Conservation (phyloP, 208 protist genomes). For the Acanthamoeba lugdunensis region DNA sequence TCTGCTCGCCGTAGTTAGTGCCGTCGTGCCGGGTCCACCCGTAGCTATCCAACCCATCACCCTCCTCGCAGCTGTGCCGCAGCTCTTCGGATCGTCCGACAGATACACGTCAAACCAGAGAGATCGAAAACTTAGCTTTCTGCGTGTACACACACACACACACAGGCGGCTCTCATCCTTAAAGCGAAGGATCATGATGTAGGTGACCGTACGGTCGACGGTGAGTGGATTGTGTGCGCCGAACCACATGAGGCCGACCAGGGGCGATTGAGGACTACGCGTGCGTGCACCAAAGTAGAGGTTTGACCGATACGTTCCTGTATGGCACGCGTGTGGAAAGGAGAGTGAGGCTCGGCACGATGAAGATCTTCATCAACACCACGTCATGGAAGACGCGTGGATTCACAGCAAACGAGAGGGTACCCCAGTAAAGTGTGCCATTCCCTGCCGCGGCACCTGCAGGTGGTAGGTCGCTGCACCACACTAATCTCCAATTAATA, state of each 20-base stretch:
- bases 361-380: too few relatives aligned
- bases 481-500: background rate
- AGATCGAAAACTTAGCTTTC: background rate
- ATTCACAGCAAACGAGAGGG: too few relatives aligned
- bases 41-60: conserved; percentile 77
- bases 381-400: too few relatives aligned
- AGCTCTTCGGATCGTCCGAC: conserved; percentile 24
- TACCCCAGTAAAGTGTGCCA: background rate
- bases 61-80: conserved; percentile 78
- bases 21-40: conserved; percentile 84
- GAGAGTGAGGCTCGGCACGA: too few relatives aligned
- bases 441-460: background rate
- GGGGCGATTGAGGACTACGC: conserved; percentile 71
- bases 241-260: conserved; percentile 83
- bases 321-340: background rate
- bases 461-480: background rate
- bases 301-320: conserved; percentile 83
- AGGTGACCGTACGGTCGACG: background rate
- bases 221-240: conserved; percentile 25
- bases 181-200: background rate
- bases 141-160: too few relatives aligned
- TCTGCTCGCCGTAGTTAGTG: conserved; percentile 79
- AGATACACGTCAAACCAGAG: background rate
- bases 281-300: conserved; percentile 82
- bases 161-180: background rate